Base-by-base conservation (phyloP, 176 grass and related monocot species). In the Raddia guianensis region DNA sequence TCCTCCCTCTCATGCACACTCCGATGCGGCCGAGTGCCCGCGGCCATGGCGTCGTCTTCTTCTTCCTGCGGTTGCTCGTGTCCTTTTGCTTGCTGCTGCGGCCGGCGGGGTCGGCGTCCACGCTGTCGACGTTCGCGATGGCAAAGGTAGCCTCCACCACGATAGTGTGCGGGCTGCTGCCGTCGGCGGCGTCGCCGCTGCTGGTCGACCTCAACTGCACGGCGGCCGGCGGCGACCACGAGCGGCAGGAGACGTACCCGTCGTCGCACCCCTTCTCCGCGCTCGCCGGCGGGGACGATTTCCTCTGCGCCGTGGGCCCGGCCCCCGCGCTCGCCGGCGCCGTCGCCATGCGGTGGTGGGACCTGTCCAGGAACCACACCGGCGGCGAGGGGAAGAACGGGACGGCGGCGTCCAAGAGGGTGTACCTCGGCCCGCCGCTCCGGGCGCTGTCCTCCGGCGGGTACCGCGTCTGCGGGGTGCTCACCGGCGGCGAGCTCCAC, bases 321-420 rank as follows among this genome's bases (percentile, higher is more conserved):
- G 80, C 82, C 21, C 54, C 60, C 18, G 21, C 40, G 43, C 44
- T 37, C 27, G 7, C 61, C 5, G 86, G 55, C 49, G 72, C 35
- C 53, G 80, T 89, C 20, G 80, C 82, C 63, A 98, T 98, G 95
- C 85, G 79, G 4, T 98, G 95, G 95, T 98, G 95, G 95, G 88
- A 93, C 73, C 81, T 98, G 4, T 73, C 80, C 34, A 2, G 8
- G 11, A 57, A 80, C 49, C 43, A 7, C 7, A 49, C 65, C 13
- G 42, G 44, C 42, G 8, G 15, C 48, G 47, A 12, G 13, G 47
- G 47, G 20, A 6, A 68, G 51, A 72, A 82, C 35, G n/a, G 12
- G 33, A 48, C n/a, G n/a, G n/a, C 65, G 27, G 12, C 1, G 47
- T 63, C 86, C 27, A 98, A 98, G 86, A 44, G 87, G 32, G 80